phyloP scores from a whole-genome alignment of 23 red algal genomes.

The Cyanidiococcus yangmingshanensis region DNA sequence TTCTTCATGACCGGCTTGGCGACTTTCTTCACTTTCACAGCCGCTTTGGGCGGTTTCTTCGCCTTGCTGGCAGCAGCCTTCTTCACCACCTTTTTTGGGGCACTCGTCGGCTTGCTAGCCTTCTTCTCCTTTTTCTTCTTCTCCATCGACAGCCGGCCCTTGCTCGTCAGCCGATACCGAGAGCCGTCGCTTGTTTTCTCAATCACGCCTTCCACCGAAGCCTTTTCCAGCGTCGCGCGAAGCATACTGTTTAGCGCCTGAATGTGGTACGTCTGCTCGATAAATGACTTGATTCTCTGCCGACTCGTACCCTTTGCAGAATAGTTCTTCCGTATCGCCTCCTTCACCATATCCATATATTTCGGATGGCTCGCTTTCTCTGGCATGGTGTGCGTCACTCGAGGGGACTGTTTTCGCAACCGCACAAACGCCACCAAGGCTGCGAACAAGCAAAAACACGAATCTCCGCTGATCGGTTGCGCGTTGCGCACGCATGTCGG shows the following conservation, averaged over 20 bases:
- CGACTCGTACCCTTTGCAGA: conserved; percentile 10
- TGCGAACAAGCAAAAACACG: conserved; percentile 5
- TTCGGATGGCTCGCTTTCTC: conserved; percentile 7
- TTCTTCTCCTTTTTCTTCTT: conserved; percentile 14
- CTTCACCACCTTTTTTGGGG: background rate
- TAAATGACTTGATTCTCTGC: conserved; percentile 19
- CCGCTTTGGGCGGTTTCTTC: conserved; percentile 11
- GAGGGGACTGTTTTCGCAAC: background rate
- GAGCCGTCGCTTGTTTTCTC: conserved; percentile 16
- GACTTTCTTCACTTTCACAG: background rate
- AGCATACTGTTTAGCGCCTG: background rate
- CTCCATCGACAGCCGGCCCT: background rate
- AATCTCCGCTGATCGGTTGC: background rate
- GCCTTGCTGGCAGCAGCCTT: background rate
- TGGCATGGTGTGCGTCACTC: background rate
- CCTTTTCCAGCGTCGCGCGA: background rate
- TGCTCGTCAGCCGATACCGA: conserved; percentile 4
- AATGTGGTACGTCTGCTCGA: conserved; percentile 3
- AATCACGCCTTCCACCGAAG: background rate
- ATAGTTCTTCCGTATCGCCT: conserved; percentile 15
- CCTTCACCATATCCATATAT: conserved; percentile 15
- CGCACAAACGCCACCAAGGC: background rate
- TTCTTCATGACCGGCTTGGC: background rate
- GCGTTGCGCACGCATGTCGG: background rate
- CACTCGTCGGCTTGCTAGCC: background rate